Evolutionary conservation across 2,329 filamentous ascomycete species (phyloP), one percentile per base, ranked within the genome.

Genomic region (Exserohilum turcica): DNA sequence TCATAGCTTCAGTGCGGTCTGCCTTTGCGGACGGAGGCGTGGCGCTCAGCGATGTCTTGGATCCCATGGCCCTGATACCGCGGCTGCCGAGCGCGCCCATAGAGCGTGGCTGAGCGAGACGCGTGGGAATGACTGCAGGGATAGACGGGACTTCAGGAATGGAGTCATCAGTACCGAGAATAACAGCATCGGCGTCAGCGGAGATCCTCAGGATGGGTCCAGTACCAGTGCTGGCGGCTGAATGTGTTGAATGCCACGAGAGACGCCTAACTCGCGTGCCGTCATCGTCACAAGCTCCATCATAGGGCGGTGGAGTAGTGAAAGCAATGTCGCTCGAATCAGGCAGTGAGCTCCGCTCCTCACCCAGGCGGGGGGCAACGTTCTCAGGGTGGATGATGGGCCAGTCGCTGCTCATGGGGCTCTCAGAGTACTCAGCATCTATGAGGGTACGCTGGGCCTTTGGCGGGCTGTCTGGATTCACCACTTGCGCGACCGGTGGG

Each of bases 351-450:
- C 31, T 54, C 37, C 56, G 50, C 46, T 64, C 61, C 3, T 60
- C 64, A 33, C 62, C 61, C 2, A 50, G 55, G 2, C 61, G 61
- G 29, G 61, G 58, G 8, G 61, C 57, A 6, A 63, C 16, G 29
- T 59, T 63, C 28, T 71, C 66, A 1, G 72, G 72, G 5, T 45
- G 48, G 6, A 73, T 46, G 6, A 69, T 48, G 0, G 70, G 67
- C 68, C 71, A 73, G 6, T 68, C 56, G 8, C 61, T 57, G 16
- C 58, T 57, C 5, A 64, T 57, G 1, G 67, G 65, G 6, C 57
- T 68, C 5, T 66, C 70, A 12, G 76, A 72, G 19, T 67, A 67
- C 12, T n/a, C n/a, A n/a, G 76, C 76, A 48, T 78, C 76, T 5
- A 78, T 56, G 16, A 78, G 64, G 2, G 71, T 74, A 13, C 73